phyloP scores from a whole-genome alignment of 2,329 filamentous ascomycete genomes.

The Botrytis porri region DNA sequence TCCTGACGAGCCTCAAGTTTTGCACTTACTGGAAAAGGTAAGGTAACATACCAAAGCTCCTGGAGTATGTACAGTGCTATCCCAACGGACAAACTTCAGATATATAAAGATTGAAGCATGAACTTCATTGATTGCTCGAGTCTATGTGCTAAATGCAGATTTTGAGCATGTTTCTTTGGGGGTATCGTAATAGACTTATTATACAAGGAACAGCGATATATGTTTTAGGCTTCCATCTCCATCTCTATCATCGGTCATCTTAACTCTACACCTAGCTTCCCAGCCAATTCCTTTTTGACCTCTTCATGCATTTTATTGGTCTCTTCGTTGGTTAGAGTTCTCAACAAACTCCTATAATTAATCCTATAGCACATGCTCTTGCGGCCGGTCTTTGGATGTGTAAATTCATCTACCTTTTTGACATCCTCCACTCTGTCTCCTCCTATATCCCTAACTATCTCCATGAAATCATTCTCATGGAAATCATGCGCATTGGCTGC shows the following conservation, averaged over 20 bases:
- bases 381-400: conserved; percentile 78
- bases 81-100: not conserved
- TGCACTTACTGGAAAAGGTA: not conserved
- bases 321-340: conserved; percentile 82
- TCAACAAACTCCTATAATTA: conserved; percentile 89
- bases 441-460: conserved; percentile 78
- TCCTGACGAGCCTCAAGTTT: not conserved
- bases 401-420: conserved; percentile 77
- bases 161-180: not conserved
- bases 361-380: conserved; percentile 89
- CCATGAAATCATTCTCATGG: conserved; percentile 97
- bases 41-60: not conserved
- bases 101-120: not conserved
- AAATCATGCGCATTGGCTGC: conserved; percentile 51
- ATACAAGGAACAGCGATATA: not conserved
- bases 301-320: conserved; percentile 71
- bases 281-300: conserved; percentile 63
- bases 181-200: conserved; percentile 2
- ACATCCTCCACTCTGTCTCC: conserved; percentile 90
- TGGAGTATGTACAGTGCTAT: not conserved
- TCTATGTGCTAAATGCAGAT: not conserved
- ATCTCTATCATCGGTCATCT: conserved; percentile 47
- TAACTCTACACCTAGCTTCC: conserved; percentile 74
- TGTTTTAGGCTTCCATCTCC: not conserved
- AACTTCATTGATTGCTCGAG: not conserved